Evolutionary conservation across 306 rosid genomes (phyloP).

Genomic region (Calophaca sinica): DNA sequence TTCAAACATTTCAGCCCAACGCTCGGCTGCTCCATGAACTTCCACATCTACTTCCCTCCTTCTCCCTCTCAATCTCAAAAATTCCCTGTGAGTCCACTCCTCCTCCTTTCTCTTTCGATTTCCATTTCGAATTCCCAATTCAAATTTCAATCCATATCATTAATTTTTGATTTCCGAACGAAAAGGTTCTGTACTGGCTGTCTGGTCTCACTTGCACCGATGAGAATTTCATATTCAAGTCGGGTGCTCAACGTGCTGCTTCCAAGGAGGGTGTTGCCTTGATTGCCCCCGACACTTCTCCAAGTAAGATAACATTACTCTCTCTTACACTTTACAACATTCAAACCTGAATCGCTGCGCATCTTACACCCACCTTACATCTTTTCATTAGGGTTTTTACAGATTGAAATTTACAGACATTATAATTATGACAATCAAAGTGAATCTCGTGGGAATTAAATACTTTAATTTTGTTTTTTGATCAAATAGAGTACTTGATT

Average conservation of each 20-base stretch:
- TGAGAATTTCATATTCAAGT: constrained; percentile 77
- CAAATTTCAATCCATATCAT: no score
- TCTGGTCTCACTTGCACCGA: constrained; percentile 91
- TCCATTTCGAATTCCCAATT: no score
- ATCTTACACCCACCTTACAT: not conserved
- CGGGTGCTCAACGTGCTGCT: constrained; percentile 91
- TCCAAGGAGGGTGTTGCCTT: constrained; percentile 76
- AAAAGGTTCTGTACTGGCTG: constrained; percentile 85
- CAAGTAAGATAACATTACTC: constrained; percentile 58
- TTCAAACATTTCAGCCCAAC: constrained; percentile 87
- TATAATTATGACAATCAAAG: no score
- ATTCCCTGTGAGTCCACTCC: constrained; percentile 69
- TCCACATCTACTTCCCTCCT: constrained; percentile 85
- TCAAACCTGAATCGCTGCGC: no score
- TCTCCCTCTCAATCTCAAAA: constrained; percentile 61
- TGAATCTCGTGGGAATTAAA: no score
- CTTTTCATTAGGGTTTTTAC: not conserved
- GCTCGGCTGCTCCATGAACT: constrained; percentile 93
- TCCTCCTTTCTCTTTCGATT: not conserved
- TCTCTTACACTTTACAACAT: no score
- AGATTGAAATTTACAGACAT: no score
- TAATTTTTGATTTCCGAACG: not conserved
- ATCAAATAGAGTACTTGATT: no score
- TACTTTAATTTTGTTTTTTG: no score
- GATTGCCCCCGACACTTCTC: constrained; percentile 89